Evolutionary conservation across 179 eudicot species (phyloP).

Genomic region (Spergularia azorica): DNA sequence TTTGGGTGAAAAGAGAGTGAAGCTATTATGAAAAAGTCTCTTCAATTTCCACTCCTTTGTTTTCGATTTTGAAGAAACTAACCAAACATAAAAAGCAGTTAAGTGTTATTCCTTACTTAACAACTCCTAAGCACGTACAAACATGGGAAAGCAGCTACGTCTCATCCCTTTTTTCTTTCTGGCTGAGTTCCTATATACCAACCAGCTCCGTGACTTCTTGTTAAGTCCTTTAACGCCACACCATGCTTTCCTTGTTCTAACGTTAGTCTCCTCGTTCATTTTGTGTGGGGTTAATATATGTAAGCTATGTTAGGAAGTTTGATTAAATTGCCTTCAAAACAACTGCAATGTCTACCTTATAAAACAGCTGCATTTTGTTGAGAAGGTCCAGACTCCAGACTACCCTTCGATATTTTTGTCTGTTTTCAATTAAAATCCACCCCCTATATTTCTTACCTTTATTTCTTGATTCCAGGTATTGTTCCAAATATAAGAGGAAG

Average conservation of each 20-base stretch:
- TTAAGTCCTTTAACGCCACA: not conserved
- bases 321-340: not conserved
- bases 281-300: not conserved
- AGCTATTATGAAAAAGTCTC: too few relatives aligned
- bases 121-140: too few relatives aligned
- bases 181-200: too few relatives aligned
- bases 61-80: too few relatives aligned
- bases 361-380: not conserved
- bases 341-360: not conserved
- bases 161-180: too few relatives aligned
- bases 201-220: too few relatives aligned
- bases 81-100: too few relatives aligned
- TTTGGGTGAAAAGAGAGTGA: too few relatives aligned
- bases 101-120: too few relatives aligned
- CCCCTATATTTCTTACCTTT: not conserved
- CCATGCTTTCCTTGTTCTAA: not conserved
- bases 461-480: conserved; percentile 50
- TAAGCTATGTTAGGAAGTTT: not conserved
- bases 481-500: conserved; percentile 88
- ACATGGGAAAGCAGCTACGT: too few relatives aligned
- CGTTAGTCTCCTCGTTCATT: not conserved
- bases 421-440: not conserved
- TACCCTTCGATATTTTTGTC: not conserved
- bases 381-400: not conserved
- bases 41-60: too few relatives aligned